phyloP scores from a whole-genome alignment of 768 basidiomycete genomes.

The Boletales sp. region DNA sequence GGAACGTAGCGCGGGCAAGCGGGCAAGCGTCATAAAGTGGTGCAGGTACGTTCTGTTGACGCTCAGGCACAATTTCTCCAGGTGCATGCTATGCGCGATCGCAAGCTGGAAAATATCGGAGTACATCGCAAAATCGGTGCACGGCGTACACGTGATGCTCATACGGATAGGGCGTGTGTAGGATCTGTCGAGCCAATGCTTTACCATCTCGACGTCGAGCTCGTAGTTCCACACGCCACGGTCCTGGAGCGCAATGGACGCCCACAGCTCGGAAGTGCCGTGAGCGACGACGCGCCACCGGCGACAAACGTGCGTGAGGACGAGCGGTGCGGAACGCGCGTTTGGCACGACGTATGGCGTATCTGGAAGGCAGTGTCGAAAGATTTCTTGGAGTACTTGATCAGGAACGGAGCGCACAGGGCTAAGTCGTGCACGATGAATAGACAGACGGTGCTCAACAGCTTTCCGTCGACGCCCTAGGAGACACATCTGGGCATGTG shows the following conservation, averaged over 20 bases:
- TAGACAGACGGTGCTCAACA: constrained; percentile 13
- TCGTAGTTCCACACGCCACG: constrained; percentile 29
- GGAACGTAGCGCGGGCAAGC: constrained; percentile 10
- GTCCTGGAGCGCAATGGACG: constrained; percentile 25
- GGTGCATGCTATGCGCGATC: constrained; percentile 16
- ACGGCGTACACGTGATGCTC: constrained; percentile 16
- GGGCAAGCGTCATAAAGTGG: constrained; percentile 13
- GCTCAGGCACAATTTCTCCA: constrained; percentile 16
- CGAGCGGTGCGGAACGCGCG: constrained; percentile 24
- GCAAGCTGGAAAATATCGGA: constrained; percentile 23
- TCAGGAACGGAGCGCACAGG: constrained; percentile 27
- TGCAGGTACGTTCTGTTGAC: constrained; percentile 18
- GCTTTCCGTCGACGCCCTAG: constrained; percentile 18
- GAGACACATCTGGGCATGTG: constrained; percentile 11
- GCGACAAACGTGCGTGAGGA: constrained; percentile 32
- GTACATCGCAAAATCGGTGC: constrained; percentile 10
- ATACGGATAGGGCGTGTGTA: constrained; percentile 21
- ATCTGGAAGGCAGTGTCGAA: constrained; percentile 24
- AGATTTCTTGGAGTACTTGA: constrained; percentile 32
- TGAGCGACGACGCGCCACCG: constrained; percentile 29
- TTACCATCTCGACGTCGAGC: constrained; percentile 23
- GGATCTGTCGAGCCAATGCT: constrained; percentile 20
- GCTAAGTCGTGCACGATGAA: constrained; percentile 28
- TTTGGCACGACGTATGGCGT: constrained; percentile 21
- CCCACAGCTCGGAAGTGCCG: constrained; percentile 31